A percentile compares a stretch with the other conserved stretches of the same genome.
Evolutionary conservation across 2,329 filamentous ascomycete species (phyloP).

Genomic region (Calonectria hawksworthii): DNA sequence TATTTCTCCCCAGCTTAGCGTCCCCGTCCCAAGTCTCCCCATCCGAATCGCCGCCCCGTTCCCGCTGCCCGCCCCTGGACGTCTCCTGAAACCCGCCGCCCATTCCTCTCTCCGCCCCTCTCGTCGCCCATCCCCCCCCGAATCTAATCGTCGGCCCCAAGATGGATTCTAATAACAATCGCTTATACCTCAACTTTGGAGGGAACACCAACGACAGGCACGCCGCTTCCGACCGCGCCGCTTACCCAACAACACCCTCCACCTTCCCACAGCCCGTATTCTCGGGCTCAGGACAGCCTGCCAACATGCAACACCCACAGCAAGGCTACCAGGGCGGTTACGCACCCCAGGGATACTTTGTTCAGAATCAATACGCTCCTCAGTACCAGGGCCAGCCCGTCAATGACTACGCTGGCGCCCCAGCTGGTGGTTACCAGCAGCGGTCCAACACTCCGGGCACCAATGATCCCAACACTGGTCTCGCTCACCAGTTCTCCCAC

Average conservation of each 20-base stretch:
- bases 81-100: conserved; percentile 46
- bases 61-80: conserved; percentile 44
- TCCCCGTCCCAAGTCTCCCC: conserved; percentile 18
- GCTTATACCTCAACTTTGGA: conserved; percentile 76
- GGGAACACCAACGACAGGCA: conserved; percentile 74
- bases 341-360: conserved; percentile 69
- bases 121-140: conserved; percentile 37
- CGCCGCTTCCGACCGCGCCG: conserved; percentile 73
- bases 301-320: conserved; percentile 53
- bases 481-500: conserved; percentile 96
- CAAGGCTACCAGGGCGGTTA: conserved; percentile 65
- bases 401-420: conserved; percentile 66
- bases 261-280: conserved; percentile 95
- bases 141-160: conserved; percentile 45
- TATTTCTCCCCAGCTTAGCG: conserved; percentile 16
- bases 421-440: conserved; percentile 62
- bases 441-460: conserved; percentile 71
- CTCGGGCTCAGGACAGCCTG: conserved; percentile 45
- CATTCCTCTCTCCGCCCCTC: conserved; percentile 38
- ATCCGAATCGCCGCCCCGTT: conserved; percentile 24
- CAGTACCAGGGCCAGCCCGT: conserved; percentile 56
- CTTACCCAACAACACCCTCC: conserved; percentile 91
- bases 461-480: conserved; percentile 89
- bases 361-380: conserved; percentile 69
- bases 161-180: conserved; percentile 72